Base-by-base conservation (phyloP, 2,329 filamentous ascomycete genomes). In the Trichophyton benhamiae region DNA sequence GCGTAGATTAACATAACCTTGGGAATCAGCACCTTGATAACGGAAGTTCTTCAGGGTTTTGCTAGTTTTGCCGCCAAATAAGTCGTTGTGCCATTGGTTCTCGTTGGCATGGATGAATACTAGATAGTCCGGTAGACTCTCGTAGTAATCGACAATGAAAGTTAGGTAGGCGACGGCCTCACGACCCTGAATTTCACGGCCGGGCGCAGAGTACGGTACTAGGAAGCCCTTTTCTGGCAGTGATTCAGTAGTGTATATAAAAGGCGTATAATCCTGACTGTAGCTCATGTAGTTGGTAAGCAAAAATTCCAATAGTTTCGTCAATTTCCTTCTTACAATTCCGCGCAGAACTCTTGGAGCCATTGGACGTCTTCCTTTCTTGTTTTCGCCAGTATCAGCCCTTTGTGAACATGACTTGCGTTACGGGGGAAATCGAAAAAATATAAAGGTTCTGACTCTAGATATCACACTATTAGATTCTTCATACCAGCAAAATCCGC, bases 1-100 rank as follows among this genome's bases (percentile, higher is more conserved):
- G 59, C 83, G 80, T 58, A 86, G 75, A 67, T 85, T 85, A 65
- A 80, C 78, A 68, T 85, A 86, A 53, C 83, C 83, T 58, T 77
- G 74, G 59, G 75, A 70, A 57, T 77, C 76, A n/a, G 85, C 75
- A 61, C 81, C 77, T 20, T 78, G 70, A 84, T 77, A 2, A 78
- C 74, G 2, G 75, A 72, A 17, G 83, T 76, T n/a, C 78, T 79
- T 67, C 83, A 80, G 72, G 82, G 79, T 59, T 81, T 73, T 5
- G 78, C 78, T 59, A 79, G 60, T 58, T 58, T 33, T 58, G 11
- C 27, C 17, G 11, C 52, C 60, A 44, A 58, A 36, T n/a, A 61
- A 17, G 53, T 62, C 77, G 65, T 83, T 83, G 68, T 84, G 82
- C 82, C 82, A 84, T 68, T 69, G 68, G 36, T 73, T 72, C 49